Evolutionary conservation across 768 basidiomycete genomes (phyloP), one percentile per base, ranked within the genome.

Genomic region (Pleurotus eryngii): DNA sequence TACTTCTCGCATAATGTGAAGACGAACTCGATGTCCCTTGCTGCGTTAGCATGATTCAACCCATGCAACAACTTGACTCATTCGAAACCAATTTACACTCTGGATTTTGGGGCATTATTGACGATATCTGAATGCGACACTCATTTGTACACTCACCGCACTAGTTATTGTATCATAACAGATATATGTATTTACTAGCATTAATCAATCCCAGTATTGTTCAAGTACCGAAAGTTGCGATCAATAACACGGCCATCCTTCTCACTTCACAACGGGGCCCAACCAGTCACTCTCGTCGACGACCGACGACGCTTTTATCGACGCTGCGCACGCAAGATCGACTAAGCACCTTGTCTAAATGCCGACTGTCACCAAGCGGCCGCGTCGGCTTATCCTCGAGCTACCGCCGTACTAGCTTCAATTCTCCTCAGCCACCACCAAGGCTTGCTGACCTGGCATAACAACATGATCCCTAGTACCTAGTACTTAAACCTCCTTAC

Each of bases 1-100:
- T 65, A 62, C 35, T 51, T 64, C 59, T 45, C 43, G 18, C 47
- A 46, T 14, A 59, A 61, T 46, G 60, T 59, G 38, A 47, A 57
- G 40, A 57, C 27, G 39, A 59, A 61, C 48, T 39, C 60, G 24
- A 49, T 61, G 46, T 57, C 55, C 14, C 42, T 57, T 39, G 53
- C 58, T 22, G 30, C 56, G 18, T 18, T 48, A 18, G 30, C 24
- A 11, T 77, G 68, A 45, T 5, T 11, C 30, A 35, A 35, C 11
- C 30, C 24, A 11, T 35, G 2, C 30, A 35, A 35, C 30, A 0
- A 9, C 49, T 22, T 40, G 20, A 54, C 26, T 15, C 14, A 7
- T 30, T 20, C 6, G 37, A 30, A 40, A 12, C 22, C 2, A 74
- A 68, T 58, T 7, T n/a, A 24, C 27, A 18, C 3, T 49, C 39